A percentile compares a stretch with the other conserved stretches of the same genome.
These are phyloP conservation scores for Cenchrus fungigraminus DNA, from an alignment of 176 grass and related monocot species.

Conservation along the genomic window DNA sequence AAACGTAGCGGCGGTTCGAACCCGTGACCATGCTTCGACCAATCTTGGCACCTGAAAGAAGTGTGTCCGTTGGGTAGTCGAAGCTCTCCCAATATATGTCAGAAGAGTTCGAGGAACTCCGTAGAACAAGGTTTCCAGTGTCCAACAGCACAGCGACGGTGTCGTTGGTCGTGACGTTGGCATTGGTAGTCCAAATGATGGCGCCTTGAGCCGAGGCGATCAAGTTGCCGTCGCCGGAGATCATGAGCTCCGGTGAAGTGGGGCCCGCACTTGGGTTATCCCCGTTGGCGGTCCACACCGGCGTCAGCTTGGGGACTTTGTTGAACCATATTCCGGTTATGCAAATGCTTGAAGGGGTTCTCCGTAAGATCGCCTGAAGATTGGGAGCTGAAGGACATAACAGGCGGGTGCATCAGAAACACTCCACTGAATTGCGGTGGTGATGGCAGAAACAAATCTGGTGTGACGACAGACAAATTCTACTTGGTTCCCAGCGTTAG, in stretches of 20 bases:
- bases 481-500: neutral
- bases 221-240: conserved; percentile 55
- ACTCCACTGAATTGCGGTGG: conserved; percentile 42
- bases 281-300: conserved; percentile 55
- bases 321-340: conserved; percentile 62
- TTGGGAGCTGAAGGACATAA: conserved; percentile 48
- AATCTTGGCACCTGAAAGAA: conserved; percentile 43
- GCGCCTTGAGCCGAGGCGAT: conserved; percentile 24
- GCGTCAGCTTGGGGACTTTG: conserved; percentile 38
- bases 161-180: neutral
- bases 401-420: conserved; percentile 47
- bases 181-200: conserved; percentile 45
- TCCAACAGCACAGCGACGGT: conserved; percentile 26
- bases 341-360: conserved; percentile 57
- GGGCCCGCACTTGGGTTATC: conserved; percentile 34
- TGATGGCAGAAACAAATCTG: conserved; percentile 9
- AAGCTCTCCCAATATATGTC: conserved; percentile 68
- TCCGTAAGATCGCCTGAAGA: neutral
- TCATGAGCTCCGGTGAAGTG: conserved; percentile 24
- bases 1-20: conserved; percentile 30
- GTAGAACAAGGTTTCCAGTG: conserved; percentile 54
- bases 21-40: conserved; percentile 49
- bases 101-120: conserved; percentile 27
- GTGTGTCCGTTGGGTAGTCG: conserved; percentile 55
- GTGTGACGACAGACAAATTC: conserved; percentile 26